These are phyloP conservation scores for Przewalskia tangutica DNA, from an alignment of 257 asterid genomes.

Conservation along the genomic window DNA sequence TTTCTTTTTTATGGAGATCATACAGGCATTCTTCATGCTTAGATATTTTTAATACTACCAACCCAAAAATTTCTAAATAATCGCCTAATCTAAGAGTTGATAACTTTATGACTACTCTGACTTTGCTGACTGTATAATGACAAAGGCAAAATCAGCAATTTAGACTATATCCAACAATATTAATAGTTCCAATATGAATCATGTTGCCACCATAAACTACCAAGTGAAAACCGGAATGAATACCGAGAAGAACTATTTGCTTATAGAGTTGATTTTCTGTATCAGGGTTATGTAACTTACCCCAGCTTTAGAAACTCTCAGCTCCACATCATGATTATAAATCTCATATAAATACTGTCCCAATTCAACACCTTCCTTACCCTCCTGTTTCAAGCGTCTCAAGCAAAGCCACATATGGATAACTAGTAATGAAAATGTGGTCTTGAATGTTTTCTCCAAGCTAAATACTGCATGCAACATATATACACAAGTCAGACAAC, in stretches of 20 bases:
- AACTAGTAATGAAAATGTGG: slow-evolving; percentile 79
- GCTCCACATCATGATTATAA: slow-evolving; percentile 83
- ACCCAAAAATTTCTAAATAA: neutral
- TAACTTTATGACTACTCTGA: neutral
- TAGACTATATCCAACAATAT: neutral
- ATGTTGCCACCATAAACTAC: neutral
- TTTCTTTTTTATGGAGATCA: neutral
- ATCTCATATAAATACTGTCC: slow-evolving; percentile 84
- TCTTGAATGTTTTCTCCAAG: slow-evolving; percentile 90
- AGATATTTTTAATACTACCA: neutral
- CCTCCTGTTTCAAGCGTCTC: slow-evolving; percentile 82
- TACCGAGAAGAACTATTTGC: neutral
- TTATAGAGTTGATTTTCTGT: neutral
- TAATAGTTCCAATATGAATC: neutral
- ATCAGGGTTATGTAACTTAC: slow-evolving; percentile 36
- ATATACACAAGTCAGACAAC: slow-evolving; percentile 5
- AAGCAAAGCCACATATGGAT: slow-evolving; percentile 95
- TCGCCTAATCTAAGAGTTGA: neutral
- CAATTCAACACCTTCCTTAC: slow-evolving; percentile 84
- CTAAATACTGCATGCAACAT: slow-evolving; percentile 59
- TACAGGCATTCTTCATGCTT: neutral
- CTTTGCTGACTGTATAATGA: neutral
- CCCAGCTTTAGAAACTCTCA: slow-evolving; percentile 96
- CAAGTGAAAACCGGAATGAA: neutral
- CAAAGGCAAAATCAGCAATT: neutral